These are phyloP conservation scores for Irpex sp. DNA, from an alignment of 1,284 basidiomycete species.

Conservation along the genomic window DNA sequence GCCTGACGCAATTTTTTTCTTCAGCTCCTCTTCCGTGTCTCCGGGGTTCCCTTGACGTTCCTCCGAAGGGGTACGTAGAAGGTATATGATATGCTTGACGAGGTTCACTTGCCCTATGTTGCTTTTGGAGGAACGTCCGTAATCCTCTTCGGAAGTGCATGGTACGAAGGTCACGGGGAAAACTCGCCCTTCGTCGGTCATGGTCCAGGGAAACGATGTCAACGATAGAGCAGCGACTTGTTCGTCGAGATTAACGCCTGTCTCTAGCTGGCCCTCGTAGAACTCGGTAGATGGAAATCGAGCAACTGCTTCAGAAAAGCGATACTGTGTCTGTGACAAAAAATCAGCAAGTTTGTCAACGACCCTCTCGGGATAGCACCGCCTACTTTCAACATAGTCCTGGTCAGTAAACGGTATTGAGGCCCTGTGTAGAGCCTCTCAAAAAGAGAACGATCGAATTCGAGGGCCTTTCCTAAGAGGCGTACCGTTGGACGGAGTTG, in stretches of 20 bases:
- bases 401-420: slow-evolving; percentile 33
- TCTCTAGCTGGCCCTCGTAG: slow-evolving; percentile 49
- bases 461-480: slow-evolving; percentile 50
- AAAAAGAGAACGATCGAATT: slow-evolving; percentile 57
- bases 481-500: slow-evolving; percentile 62
- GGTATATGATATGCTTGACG: slow-evolving; percentile 38
- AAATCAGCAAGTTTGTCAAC: not conserved
- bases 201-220: slow-evolving; percentile 57
- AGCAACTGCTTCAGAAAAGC: slow-evolving; percentile 54
- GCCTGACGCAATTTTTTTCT: slow-evolving; percentile 20
- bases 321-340: slow-evolving; percentile 50
- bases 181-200: slow-evolving; percentile 18
- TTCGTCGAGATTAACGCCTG: slow-evolving; percentile 39
- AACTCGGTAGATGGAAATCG: slow-evolving; percentile 59
- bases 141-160: slow-evolving; percentile 55
- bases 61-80: slow-evolving; percentile 29
- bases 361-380: not conserved
- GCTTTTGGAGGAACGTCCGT: slow-evolving; percentile 55
- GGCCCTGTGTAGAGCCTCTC: slow-evolving; percentile 52
- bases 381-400: slow-evolving; percentile 59
- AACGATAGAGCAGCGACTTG: slow-evolving; percentile 37
- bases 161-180: slow-evolving; percentile 55
- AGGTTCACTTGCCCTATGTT: slow-evolving; percentile 56
- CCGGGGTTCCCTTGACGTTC: not conserved
- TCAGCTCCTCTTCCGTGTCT: slow-evolving; percentile 4